Base-by-base conservation (phyloP, 257 asterid genomes). In the Solanum dulcamara region DNA sequence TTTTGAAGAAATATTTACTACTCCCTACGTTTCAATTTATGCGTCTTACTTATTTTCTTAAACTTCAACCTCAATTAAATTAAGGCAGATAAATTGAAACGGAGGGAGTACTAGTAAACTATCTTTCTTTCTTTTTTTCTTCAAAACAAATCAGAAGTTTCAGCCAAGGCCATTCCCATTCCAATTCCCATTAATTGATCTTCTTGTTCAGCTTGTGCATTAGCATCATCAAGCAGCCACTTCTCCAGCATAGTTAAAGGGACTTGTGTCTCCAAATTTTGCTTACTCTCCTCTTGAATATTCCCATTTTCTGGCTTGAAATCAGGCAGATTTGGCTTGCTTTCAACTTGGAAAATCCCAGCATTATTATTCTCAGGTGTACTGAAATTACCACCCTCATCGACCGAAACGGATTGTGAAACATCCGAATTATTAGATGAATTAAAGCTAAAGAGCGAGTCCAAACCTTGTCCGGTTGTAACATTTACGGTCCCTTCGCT, bases 141-240 rank as follows among this genome's bases (percentile, higher is more conserved):
- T 94, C 92, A 93, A 92, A 92, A 93, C 97, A 95, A 91, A 89
- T 91, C 90, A 89, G 93, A 91, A 92, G 96, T 93, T 87, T 83
- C 97, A 71, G 88, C 91, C 55, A 92, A 80, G 12, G 92, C 85
- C 91, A 92, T 87, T 83, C 90, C 91, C 91, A 92, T 90, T 85
- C 60, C 83, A 18, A 81, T 71, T 64, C 85, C 77, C 81, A 83
- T 83, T 44, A 84, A 48, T 11, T 92, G 89, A 85, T 92, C 95
- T 85, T 85, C 95, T n/a, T 91, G 93, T 8, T 33, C 79, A 83
- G 92, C 92, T 79, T 92, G 94, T 50, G 53, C 88, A 74, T 88
- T 90, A 4, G 92, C 90, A 83, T 94, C 98, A 81, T 93, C 98
- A 82, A 94, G 88, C 24, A 95, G 89, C 98, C 98, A 95, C 62